Base-by-base conservation (phyloP, 805 yeast genomes). In the Grigorovia jiainica region DNA sequence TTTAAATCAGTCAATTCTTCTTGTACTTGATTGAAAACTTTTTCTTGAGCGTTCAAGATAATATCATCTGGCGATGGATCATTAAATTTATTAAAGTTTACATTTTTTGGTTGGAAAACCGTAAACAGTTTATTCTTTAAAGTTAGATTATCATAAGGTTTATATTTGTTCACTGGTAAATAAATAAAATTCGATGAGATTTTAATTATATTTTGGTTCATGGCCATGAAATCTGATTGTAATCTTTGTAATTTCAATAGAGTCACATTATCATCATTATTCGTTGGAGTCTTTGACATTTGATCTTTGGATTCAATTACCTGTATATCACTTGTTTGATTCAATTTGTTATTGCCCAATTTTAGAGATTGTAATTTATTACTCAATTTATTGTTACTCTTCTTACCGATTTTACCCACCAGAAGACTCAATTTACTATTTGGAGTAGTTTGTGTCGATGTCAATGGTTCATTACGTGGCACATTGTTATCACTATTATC, bases 1-100 rank as follows among this genome's bases (percentile, higher is more conserved):
- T 32, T 21, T 25, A 47, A 21, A 9, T 34, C 36, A 4, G 42
- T 27, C 8, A 47, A 27, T 5, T 49, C 40, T 13, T 64, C 55
- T 2, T 41, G 42, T 2, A 64, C 61, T 18, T 62, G 57, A 15
- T 64, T 63, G 40, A 74, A 61, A 0, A 74, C 73, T 8, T 53
- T 47, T 3, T 65, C 63, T 58, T 83, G 92, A 1, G 87, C 86
- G 33, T 64, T 60, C 39, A 74, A 54, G 3, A 82, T 70, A 38
- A 69, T 60, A 54, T 87, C 95, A 63, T 89, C 97, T 5, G 96
- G 96, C 50, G 95, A 82, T 13, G 87, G 87, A 47, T 70, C 67
- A 10, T 62, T 58, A 50, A 86, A 86, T 49, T 77, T 81, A 36
- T 68, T 53, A 38, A 70, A 66, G 2, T 73, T 61, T 27, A 13